These are phyloP conservation scores for Verbascum thapsus DNA, from an alignment of 257 asterid species.

Conservation along the genomic window DNA sequence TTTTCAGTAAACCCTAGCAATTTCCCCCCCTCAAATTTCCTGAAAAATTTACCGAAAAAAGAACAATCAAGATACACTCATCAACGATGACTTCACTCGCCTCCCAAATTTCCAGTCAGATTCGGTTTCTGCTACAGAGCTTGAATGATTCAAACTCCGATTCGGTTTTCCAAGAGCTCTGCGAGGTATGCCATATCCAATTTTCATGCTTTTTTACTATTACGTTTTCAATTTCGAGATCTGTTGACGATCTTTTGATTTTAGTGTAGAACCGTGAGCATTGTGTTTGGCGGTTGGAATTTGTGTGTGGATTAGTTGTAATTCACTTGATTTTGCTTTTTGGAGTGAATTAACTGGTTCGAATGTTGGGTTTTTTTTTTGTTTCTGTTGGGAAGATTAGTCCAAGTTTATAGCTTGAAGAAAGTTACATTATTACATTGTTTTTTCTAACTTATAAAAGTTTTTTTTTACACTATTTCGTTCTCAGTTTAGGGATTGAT, in stretches of 20 bases:
- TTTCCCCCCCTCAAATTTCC: conserved; percentile 15
- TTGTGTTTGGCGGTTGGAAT: conserved; percentile 2
- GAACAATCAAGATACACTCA: conserved; percentile 20
- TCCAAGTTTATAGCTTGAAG: neutral
- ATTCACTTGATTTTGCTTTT: neutral
- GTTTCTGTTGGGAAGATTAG: conserved; percentile 7
- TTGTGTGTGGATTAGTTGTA: neutral
- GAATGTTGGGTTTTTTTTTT: neutral
- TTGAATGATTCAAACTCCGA: conserved; percentile 80
- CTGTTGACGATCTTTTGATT: conserved; percentile 21
- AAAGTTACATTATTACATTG: no score
- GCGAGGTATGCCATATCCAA: conserved; percentile 48
- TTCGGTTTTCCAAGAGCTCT: conserved; percentile 64
- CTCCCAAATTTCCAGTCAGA: conserved; percentile 57
- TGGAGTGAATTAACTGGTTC: conserved; percentile 25
- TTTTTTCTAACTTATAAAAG: no score
- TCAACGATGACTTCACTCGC: conserved; percentile 66
- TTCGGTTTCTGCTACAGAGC: conserved; percentile 70
- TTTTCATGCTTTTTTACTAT: neutral
- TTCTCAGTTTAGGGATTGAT: neutral
- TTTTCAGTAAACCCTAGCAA: conserved; percentile 41
- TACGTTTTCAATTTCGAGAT: neutral
- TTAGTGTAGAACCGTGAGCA: conserved; percentile 27
- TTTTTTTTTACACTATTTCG: neutral
- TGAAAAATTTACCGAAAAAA: conserved; percentile 8